Evolutionary conservation across 345 rosid genomes (phyloP).

Genomic region (Carallia brachiata): DNA sequence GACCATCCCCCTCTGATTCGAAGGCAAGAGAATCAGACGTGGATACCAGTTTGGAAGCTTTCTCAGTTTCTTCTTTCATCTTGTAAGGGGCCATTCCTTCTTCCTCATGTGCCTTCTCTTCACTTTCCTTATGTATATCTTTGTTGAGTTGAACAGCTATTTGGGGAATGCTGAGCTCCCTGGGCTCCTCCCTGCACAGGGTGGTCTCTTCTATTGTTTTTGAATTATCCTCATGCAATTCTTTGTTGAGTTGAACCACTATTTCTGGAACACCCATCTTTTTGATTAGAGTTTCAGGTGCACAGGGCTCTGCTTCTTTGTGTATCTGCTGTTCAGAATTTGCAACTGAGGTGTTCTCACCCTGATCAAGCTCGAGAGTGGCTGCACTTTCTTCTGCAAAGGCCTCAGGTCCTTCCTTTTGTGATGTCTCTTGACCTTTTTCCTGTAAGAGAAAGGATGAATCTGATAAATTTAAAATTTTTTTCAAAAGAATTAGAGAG

Average conservation of each 20-base stretch:
- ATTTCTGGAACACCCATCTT: conserved; percentile 21
- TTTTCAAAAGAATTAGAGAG: background rate
- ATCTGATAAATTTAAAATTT: conserved; percentile 4
- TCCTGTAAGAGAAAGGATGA: conserved; percentile 35
- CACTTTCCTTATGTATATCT: background rate
- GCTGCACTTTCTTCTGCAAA: conserved; percentile 21
- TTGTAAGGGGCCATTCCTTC: too few relatives aligned
- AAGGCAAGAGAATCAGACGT: conserved; percentile 2
- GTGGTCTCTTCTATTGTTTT: conserved; percentile 13
- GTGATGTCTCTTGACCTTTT: conserved; percentile 15
- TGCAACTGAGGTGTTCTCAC: conserved; percentile 20
- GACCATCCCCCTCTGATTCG: conserved; percentile 16
- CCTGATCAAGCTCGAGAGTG: conserved; percentile 21
- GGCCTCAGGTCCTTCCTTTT: conserved; percentile 11
- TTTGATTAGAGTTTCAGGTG: background rate
- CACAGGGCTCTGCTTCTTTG: too few relatives aligned
- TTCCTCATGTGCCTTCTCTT: background rate
- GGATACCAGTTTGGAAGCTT: conserved; percentile 9
- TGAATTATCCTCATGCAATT: conserved; percentile 2
- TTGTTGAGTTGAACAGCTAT: background rate
- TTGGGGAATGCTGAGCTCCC: conserved; percentile 18
- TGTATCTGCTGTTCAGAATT: conserved; percentile 10
- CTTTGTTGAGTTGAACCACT: background rate
- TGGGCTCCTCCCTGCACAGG: conserved; percentile 24
- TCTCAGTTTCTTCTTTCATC: conserved; percentile 7